Base-by-base conservation (phyloP, 2,329 filamentous ascomycete species). In the Cladosporium velox region DNA sequence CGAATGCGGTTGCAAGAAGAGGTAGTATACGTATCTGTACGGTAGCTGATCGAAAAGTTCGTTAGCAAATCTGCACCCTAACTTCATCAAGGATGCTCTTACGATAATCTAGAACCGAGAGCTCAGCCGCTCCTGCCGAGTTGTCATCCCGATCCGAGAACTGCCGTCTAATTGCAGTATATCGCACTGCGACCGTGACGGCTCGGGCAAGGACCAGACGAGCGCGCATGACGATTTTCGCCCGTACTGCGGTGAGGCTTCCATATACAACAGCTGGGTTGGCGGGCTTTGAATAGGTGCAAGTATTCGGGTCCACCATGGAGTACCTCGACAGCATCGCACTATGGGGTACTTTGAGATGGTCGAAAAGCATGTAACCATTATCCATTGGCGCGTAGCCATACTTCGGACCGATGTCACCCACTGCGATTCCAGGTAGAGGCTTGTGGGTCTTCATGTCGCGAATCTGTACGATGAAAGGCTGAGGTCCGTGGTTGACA, bases 381-480 rank as follows among this genome's bases (percentile, higher is more conserved):
- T 85, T 85, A 66, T 85, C 82, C 82, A 84, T 83, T 3, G 78
- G 79, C 26, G 81, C 79, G 68, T 85, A 85, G 10, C 83, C 83
- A 70, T 85, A 84, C 66, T 85, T 85, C n/a, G 83, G 82, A 2
- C 83, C 83, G 69, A 85, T 84, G 67, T 85, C 83, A n/a, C 83
- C 83, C 18, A 85, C 80, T 2, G 81, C 79, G 63, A 85, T 82
- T 1, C 82, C 82, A 5, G 78, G 69, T 5, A 84, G 70, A 14
- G 83, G 80, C 67, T 80, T 75, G 66, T 84, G 80, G 1, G 81
- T 83, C 65, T 80, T 78, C 72, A 79, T 74, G 69, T 84, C 79
- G 61, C 84, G 77, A 61, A 85, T 83, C 71, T 83, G 84, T 21
- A 85, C 78, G 65, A 85, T 80, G 70, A 85, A 85, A 15, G 82